These are phyloP conservation scores for Aquilaria sinensis DNA, from an alignment of 345 rosid genomes.

Conservation along the genomic window DNA sequence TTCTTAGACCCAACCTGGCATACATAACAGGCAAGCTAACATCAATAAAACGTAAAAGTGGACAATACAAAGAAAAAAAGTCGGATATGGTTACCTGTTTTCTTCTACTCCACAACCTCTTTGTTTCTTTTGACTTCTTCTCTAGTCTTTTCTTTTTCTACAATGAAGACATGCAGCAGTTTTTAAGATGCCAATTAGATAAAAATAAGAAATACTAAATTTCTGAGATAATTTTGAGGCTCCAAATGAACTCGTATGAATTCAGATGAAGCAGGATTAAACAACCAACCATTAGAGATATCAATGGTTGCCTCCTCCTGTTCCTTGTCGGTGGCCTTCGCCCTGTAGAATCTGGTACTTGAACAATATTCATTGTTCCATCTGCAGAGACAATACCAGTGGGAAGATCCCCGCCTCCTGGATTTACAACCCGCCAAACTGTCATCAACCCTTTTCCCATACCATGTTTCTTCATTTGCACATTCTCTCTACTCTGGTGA, in stretches of 20 bases:
- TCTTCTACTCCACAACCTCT: slow-evolving; percentile 38
- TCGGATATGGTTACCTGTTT: slow-evolving; percentile 42
- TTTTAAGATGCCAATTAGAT: slow-evolving; percentile 1
- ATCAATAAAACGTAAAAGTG: slow-evolving; percentile 7
- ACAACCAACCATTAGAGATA: slow-evolving; percentile 47
- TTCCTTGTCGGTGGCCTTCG: slow-evolving; percentile 25
- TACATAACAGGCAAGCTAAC: slow-evolving; percentile 14
- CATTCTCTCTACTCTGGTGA: slow-evolving; percentile 21
- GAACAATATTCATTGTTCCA: slow-evolving; percentile 14
- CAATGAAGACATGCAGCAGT: slow-evolving; percentile 16
- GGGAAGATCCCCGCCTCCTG: slow-evolving; percentile 45
- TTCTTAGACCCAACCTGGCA: slow-evolving; percentile 44
- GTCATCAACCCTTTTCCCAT: slow-evolving; percentile 98
- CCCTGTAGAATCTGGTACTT: slow-evolving; percentile 15
- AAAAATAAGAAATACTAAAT: slow-evolving; percentile 8
- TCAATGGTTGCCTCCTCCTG: slow-evolving; percentile 41
- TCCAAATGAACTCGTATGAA: neutral
- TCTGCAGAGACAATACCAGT: slow-evolving; percentile 39
- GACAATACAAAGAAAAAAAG: neutral
- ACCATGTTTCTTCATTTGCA: slow-evolving; percentile 63
- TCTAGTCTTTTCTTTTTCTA: slow-evolving; percentile 56
- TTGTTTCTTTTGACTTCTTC: slow-evolving; percentile 43
- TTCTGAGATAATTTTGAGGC: no score
- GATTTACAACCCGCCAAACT: slow-evolving; percentile 73
- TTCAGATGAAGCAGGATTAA: slow-evolving; percentile 1